A percentile compares a stretch with the other conserved stretches of the same genome.
These are phyloP conservation scores for Harrya chromipes DNA, from an alignment of 768 basidiomycete genomes.

Conservation along the genomic window DNA sequence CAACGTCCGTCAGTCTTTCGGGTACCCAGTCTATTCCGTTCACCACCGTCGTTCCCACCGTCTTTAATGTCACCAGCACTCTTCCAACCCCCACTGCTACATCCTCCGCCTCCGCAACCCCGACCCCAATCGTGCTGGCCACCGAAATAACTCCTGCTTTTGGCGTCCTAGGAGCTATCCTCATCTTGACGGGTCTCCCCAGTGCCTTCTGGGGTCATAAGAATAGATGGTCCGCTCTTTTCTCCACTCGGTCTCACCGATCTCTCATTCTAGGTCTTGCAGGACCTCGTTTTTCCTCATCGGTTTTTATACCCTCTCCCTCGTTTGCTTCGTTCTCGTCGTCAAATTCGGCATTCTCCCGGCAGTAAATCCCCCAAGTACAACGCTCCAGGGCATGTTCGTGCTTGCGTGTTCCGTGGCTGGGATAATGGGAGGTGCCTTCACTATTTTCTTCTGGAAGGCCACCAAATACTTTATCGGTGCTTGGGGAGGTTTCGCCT, in stretches of 20 bases:
- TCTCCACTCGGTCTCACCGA: neutral
- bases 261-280: constrained; percentile 17
- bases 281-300: constrained; percentile 95
- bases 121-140: constrained; percentile 39
- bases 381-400: constrained; percentile 84
- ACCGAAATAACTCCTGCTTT: constrained; percentile 86
- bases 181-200: constrained; percentile 87
- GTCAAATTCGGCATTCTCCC: constrained; percentile 83
- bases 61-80: constrained; percentile 61
- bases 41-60: constrained; percentile 55
- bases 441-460: constrained; percentile 93
- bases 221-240: constrained; percentile 75
- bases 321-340: constrained; percentile 85
- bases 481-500: constrained; percentile 67
- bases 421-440: constrained; percentile 77
- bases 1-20: constrained; percentile 46
- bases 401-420: constrained; percentile 79
- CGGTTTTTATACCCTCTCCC: constrained; percentile 84
- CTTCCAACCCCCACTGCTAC: constrained; percentile 48
- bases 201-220: constrained; percentile 93
- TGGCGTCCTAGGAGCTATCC: constrained; percentile 81
- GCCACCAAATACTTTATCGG: constrained; percentile 76
- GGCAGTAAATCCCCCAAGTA: constrained; percentile 77
- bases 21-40: constrained; percentile 48
- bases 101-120: constrained; percentile 37